Evolutionary conservation across 1,284 basidiomycete species (phyloP).

Genomic region (Hortiboletus rubellus): DNA sequence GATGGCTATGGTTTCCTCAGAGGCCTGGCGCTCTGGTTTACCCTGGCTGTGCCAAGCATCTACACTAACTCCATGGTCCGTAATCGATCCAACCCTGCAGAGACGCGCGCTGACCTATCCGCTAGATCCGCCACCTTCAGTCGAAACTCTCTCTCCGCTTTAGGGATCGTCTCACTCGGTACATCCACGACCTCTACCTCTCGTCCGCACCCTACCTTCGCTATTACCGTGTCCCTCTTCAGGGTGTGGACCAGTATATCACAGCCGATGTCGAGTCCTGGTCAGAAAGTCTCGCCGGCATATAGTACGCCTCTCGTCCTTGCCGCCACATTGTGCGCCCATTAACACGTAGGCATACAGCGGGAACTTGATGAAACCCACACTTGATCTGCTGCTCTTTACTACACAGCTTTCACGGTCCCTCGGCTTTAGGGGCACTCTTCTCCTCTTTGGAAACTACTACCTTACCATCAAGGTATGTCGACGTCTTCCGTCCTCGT

Average conservation of each 20-base stretch:
- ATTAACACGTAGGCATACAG: slow-evolving; percentile 24
- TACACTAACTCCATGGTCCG: slow-evolving; percentile 94
- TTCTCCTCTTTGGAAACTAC: slow-evolving; percentile 83
- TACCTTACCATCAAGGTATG: slow-evolving; percentile 67
- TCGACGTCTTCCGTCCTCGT: neutral
- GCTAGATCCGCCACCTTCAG: slow-evolving; percentile 86
- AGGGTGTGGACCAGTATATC: slow-evolving; percentile 88
- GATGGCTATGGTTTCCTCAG: slow-evolving; percentile 83
- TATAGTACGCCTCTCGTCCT: slow-evolving; percentile 66
- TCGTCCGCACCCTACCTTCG: slow-evolving; percentile 66
- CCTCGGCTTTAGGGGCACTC: slow-evolving; percentile 79
- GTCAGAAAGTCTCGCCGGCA: slow-evolving; percentile 82
- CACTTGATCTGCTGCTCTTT: slow-evolving; percentile 91
- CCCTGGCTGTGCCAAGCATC: slow-evolving; percentile 88
- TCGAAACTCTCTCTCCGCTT: slow-evolving; percentile 86
- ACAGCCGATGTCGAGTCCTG: slow-evolving; percentile 93
- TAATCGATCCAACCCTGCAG: neutral
- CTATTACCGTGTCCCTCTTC: slow-evolving; percentile 72
- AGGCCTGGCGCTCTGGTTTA: slow-evolving; percentile 88
- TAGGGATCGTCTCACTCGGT: slow-evolving; percentile 86
- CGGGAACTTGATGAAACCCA: slow-evolving; percentile 78
- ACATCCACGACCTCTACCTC: slow-evolving; percentile 92
- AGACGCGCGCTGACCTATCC: neutral
- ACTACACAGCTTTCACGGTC: slow-evolving; percentile 88
- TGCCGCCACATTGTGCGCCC: no score